Evolutionary conservation across 2,329 filamentous ascomycete genomes (phyloP), one percentile per base, ranked within the genome.

Genomic region (Magnaporthales sp.): DNA sequence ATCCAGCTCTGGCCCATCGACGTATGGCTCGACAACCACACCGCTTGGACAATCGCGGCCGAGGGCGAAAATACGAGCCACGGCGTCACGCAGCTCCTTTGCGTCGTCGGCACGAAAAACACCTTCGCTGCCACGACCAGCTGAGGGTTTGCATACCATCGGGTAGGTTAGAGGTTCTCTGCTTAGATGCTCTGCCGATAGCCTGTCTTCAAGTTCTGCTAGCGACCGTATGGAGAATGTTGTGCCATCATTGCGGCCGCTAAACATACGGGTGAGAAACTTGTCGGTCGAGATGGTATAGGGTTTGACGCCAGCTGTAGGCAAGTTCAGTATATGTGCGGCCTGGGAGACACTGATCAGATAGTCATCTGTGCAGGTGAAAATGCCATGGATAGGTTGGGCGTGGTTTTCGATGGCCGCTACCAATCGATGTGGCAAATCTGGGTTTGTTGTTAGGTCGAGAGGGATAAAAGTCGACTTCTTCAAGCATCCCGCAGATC

Each of bases 1-100:
- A 67, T 80, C 79, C 1, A 81, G 71, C 67, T 81, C 79, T 0
- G 79, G 79, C 0, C 79, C 79, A 8, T 75, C 73, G 24, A 76
- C 68, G 66, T 80, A 81, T 11, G 71, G 69, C 66, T 81, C 78
- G 1, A 81, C 70, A 2, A 80, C 70, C 22, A 79, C 70, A 7
- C 70, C 38, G 68, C 73, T 68, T 54, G 70, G 19, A 65, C 65
- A 24, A 67, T 68, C 29, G 67, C 69, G 31, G 69, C 32, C 32
- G 32, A 69, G 26, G 66, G 54, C 19, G 68, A 31, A 15, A 68
- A 64, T 73, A 71, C 26, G 72, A 56, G 19, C 65, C 60, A 75
- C 72, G 1, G 73, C 75, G 1, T 67, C 64, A 8, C 67, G 32
- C 29, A 80, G 70, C 38, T 76, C 72, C 0, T 66, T 38, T 11